Percentiles rank a stretch among this genome's conserved stretches.
These are phyloP conservation scores for Colletotrichum spinosum DNA, from an alignment of 2,329 filamentous ascomycete species.

Conservation along the genomic window DNA sequence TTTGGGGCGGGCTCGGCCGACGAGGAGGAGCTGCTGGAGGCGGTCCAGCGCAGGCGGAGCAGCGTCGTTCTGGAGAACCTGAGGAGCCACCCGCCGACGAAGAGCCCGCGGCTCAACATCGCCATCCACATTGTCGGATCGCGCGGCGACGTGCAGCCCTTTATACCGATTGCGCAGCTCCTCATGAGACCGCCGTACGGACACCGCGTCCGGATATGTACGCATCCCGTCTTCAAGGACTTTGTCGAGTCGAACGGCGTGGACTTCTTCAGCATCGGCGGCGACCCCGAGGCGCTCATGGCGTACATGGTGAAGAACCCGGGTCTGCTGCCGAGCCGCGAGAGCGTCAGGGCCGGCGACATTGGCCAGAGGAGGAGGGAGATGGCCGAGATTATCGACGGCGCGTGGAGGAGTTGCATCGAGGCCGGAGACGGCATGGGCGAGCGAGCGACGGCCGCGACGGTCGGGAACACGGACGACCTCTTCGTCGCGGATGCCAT, in stretches of 20 bases:
- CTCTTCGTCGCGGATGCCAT: conserved; percentile 67
- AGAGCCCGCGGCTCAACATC: conserved; percentile 44
- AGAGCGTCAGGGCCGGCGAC: conserved; percentile 51
- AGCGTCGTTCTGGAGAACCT: conserved; percentile 23
- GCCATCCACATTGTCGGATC: conserved; percentile 50
- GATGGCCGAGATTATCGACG: conserved; percentile 52
- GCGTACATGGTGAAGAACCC: conserved; percentile 56
- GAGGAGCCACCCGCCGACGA: conserved; percentile 10
- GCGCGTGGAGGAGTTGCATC: conserved; percentile 51
- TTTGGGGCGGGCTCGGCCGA: conserved; percentile 19
- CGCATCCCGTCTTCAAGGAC: conserved; percentile 64
- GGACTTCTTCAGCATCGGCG: conserved; percentile 69
- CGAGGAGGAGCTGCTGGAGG: conserved; percentile 1
- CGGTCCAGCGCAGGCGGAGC: conserved; percentile 7
- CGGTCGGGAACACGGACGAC: conserved; percentile 41
- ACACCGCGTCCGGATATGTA: conserved; percentile 68
- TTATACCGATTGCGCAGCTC: conserved; percentile 66
- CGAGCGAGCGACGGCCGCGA: conserved; percentile 42
- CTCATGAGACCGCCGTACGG: conserved; percentile 51
- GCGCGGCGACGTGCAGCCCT: conserved; percentile 58
- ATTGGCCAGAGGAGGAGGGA: conserved; percentile 48
- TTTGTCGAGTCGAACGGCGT: conserved; percentile 65
- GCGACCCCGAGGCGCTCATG: conserved; percentile 63
- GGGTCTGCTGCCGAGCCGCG: conserved; percentile 49
- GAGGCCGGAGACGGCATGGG: conserved; percentile 49